These are phyloP conservation scores for Diplodia scrobiculata DNA, from an alignment of 2,329 filamentous ascomycete species.

Conservation along the genomic window DNA sequence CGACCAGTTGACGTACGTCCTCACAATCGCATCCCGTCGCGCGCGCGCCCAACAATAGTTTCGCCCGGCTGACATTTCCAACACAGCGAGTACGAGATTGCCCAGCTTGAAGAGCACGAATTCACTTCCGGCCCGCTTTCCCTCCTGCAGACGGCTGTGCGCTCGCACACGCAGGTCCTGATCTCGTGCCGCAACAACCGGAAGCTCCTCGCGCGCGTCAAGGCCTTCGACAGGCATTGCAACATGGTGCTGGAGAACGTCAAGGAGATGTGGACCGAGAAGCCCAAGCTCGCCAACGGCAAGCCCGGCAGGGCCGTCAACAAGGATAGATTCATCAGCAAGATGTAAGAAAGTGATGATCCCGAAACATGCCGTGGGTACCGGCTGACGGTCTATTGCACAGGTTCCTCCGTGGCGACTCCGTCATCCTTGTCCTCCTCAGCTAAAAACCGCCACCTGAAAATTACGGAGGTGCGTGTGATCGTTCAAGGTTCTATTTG, in stretches of 20 bases:
- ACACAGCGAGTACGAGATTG: slow-evolving; percentile 83
- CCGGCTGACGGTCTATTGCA: background rate
- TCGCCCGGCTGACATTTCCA: slow-evolving; percentile 10
- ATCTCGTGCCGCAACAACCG: slow-evolving; percentile 98
- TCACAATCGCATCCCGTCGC: slow-evolving; percentile 27
- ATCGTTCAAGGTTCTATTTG: slow-evolving; percentile 24
- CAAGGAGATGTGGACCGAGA: slow-evolving; percentile 99
- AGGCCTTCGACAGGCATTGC: slow-evolving; percentile 97
- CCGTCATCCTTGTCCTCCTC: slow-evolving; percentile 81
- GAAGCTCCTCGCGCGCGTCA: slow-evolving; percentile 94
- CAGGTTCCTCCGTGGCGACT: slow-evolving; percentile 84
- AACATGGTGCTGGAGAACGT: slow-evolving; percentile 99
- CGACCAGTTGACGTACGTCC: slow-evolving; percentile 82
- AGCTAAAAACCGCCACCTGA: slow-evolving; percentile 54
- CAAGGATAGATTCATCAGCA: slow-evolving; percentile 97
- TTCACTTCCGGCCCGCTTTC: slow-evolving; percentile 80
- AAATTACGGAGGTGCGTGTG: slow-evolving; percentile 20
- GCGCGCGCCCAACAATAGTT: background rate
- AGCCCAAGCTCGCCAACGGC: slow-evolving; percentile 75
- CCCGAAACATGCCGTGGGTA: background rate
- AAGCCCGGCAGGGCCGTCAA: slow-evolving; percentile 91
- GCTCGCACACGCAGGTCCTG: slow-evolving; percentile 90
- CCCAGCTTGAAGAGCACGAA: slow-evolving; percentile 77
- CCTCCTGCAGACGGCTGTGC: slow-evolving; percentile 94
- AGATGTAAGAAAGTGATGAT: slow-evolving; percentile 69